Evolutionary conservation across 2,329 filamentous ascomycete genomes (phyloP).

Genomic region (Trichoderma citrinoviride): DNA sequence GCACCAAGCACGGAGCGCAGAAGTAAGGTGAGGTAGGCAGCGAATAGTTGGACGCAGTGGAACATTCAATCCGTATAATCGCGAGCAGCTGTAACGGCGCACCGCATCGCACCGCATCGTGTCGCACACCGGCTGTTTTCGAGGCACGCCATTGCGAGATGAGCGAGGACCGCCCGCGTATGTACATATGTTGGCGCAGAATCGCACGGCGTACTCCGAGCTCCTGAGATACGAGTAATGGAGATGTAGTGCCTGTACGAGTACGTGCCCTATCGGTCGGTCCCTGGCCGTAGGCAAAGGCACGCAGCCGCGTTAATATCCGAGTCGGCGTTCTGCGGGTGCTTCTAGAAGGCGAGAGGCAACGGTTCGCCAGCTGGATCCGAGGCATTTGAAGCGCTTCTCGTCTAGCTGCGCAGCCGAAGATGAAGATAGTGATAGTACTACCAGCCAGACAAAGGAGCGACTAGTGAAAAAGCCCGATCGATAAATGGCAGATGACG

Average conservation of each 20-base stretch:
- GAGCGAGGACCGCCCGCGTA: slow-evolving; percentile 18
- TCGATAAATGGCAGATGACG: slow-evolving; percentile 2
- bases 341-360: slow-evolving; percentile 8
- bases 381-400: slow-evolving; percentile 9
- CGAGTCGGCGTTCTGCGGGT: neutral
- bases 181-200: neutral
- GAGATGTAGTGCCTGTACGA: no score
- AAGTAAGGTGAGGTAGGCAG: neutral
- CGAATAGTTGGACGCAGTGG: neutral
- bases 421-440: slow-evolving; percentile 19
- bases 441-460: neutral
- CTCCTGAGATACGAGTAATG: neutral
- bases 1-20: neutral
- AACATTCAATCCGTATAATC: neutral
- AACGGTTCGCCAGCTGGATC: neutral
- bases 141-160: slow-evolving; percentile 14
- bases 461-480: neutral
- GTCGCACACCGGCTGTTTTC: neutral
- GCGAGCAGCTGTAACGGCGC: neutral
- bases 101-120: neutral
- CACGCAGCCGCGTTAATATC: neutral
- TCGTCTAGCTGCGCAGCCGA: neutral
- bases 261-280: no score
- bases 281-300: no score
- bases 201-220: slow-evolving; percentile 7